Evolutionary conservation across 192 early-diverging fungal genomes (phyloP).

Genomic region (Jimgerdemannia flammicorona): DNA sequence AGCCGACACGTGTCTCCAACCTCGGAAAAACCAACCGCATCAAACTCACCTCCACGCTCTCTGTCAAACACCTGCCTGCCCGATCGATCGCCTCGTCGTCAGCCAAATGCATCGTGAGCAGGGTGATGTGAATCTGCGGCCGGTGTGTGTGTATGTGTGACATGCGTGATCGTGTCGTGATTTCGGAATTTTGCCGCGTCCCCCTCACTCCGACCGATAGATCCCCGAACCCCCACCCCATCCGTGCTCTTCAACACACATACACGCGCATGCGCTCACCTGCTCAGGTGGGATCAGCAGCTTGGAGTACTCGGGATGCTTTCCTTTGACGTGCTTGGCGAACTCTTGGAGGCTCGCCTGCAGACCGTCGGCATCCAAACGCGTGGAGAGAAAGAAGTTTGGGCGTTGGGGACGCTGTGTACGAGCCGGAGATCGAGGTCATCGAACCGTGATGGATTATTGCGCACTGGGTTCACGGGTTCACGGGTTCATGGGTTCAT

Average conservation of each 20-base stretch:
- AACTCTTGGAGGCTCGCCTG: background rate
- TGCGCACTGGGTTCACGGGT: too few relatives aligned
- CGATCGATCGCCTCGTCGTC: background rate
- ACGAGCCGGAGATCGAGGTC: too few relatives aligned
- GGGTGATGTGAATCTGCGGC: background rate
- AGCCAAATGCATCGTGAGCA: background rate
- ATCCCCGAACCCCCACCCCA: too few relatives aligned
- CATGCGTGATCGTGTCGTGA: too few relatives aligned
- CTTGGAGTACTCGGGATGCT: background rate
- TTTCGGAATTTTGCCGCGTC: background rate
- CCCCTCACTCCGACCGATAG: too few relatives aligned
- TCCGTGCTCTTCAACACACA: too few relatives aligned
- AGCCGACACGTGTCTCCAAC: background rate
- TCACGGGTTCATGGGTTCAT: too few relatives aligned
- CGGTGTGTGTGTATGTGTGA: background rate
- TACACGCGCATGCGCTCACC: background rate
- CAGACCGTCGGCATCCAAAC: background rate
- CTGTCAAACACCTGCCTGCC: background rate
- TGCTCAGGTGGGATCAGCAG: background rate
- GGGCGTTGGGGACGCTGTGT: too few relatives aligned
- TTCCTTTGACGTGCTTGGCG: background rate
- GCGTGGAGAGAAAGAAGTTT: background rate
- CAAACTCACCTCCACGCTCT: background rate
- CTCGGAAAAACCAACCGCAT: background rate
- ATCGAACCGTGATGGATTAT: too few relatives aligned